phyloP scores from a whole-genome alignment of 345 rosid species.

The Bruguiera sexangula region DNA sequence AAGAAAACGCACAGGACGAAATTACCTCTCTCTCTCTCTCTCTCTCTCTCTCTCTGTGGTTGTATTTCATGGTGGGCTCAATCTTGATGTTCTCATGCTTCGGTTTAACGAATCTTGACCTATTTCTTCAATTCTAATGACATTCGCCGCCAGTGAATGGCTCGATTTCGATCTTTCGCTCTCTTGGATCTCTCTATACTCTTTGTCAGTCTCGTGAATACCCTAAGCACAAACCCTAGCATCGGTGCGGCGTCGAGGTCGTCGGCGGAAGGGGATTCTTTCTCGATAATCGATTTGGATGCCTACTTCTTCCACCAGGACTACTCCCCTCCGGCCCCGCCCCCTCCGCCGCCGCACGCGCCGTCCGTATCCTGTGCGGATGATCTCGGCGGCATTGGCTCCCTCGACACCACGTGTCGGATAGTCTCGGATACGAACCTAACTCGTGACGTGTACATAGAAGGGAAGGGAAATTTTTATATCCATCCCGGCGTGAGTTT shows the following conservation, averaged over 20 bases:
- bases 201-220: background rate
- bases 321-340: conserved; percentile 96
- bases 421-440: conserved; percentile 84
- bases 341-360: conserved; percentile 92
- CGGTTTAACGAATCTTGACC: conserved; percentile 34
- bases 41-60: too few species aligned
- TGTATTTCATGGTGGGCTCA: conserved; percentile 24
- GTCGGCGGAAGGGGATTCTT: conserved; percentile 24
- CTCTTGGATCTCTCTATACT: conserved; percentile 9
- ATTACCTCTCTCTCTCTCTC: background rate
- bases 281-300: conserved; percentile 44
- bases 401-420: conserved; percentile 78
- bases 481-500: conserved; percentile 71
- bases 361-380: conserved; percentile 86
- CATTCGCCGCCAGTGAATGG: conserved; percentile 36
- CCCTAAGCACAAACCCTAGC: conserved; percentile 4
- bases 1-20: background rate
- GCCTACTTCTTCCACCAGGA: conserved; percentile 63
- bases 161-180: conserved; percentile 11
- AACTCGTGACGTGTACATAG: conserved; percentile 72
- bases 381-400: conserved; percentile 88
- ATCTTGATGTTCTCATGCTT: conserved; percentile 18
- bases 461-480: conserved; percentile 75
- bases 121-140: conserved; percentile 42
- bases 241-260: background rate